phyloP scores from a whole-genome alignment of 352 stramenopile genomes.

The Phytophthora boehmeriae region DNA sequence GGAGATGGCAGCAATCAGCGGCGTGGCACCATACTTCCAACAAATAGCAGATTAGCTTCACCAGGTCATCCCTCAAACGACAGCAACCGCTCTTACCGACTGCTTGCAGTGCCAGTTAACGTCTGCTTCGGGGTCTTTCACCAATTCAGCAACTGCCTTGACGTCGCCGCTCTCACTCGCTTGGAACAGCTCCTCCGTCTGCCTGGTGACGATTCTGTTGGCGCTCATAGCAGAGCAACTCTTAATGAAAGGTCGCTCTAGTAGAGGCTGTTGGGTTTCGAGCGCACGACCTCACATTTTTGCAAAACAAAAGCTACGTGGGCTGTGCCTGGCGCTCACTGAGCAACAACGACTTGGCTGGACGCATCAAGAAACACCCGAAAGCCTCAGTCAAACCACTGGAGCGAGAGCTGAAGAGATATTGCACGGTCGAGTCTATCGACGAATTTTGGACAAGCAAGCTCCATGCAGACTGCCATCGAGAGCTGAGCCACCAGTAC shows the following conservation, averaged over 20 bases:
- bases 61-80: neutral
- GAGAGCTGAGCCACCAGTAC: too few species aligned
- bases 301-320: too few species aligned
- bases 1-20: conserved; percentile 70
- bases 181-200: conserved; percentile 65
- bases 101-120: conserved; percentile 79
- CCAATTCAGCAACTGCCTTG: conserved; percentile 47
- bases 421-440: too few species aligned
- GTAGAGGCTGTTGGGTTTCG: too few species aligned
- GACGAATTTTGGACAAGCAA: too few species aligned
- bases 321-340: too few species aligned
- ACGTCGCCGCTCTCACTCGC: conserved; percentile 61
- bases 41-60: neutral
- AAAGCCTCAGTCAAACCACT: too few species aligned
- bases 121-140: conserved; percentile 51
- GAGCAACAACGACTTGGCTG: too few species aligned
- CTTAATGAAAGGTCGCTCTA: conserved; percentile 9
- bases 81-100: conserved; percentile 37
- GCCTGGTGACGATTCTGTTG: conserved; percentile 61
- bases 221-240: conserved; percentile 52
- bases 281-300: too few species aligned
- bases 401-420: too few species aligned
- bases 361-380: too few species aligned
- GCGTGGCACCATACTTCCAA: conserved; percentile 69
- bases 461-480: too few species aligned